A percentile compares a stretch with the other conserved stretches of the same genome.
Evolutionary conservation across 352 stramenopile genomes (phyloP).

Genomic region (Globisporangium perplexum): DNA sequence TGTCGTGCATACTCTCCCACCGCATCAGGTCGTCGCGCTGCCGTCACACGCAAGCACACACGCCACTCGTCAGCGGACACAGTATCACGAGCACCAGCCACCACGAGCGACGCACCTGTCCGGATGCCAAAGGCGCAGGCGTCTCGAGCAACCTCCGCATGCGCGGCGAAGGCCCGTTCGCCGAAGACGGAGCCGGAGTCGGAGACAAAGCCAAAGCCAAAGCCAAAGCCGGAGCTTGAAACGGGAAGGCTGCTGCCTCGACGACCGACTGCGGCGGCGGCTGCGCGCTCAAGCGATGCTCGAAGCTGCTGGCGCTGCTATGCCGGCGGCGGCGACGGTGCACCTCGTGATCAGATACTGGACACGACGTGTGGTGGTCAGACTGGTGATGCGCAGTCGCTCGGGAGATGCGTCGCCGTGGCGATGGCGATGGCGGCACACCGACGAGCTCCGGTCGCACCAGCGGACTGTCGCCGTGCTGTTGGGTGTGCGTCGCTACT

Average conservation of each 20-base stretch:
- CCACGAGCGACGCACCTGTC: background rate
- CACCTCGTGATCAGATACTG: slow-evolving; percentile 4
- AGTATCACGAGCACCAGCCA: background rate
- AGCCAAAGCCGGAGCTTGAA: too few relatives aligned
- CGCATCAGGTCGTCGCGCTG: slow-evolving; percentile 30
- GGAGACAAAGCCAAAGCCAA: too few relatives aligned
- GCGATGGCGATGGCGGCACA: slow-evolving; percentile 8
- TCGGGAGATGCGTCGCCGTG: slow-evolving; percentile 16
- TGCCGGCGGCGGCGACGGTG: slow-evolving; percentile 13
- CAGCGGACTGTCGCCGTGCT: slow-evolving; percentile 4
- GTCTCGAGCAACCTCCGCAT: background rate
- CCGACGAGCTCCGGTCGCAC: slow-evolving; percentile 6
- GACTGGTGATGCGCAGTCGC: background rate
- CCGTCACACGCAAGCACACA: background rate
- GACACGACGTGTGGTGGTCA: slow-evolving; percentile 1
- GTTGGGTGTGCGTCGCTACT: background rate
- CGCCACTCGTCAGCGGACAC: background rate
- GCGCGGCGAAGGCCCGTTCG: too few relatives aligned
- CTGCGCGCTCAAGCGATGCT: slow-evolving; percentile 4
- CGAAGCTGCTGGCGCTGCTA: slow-evolving; percentile 2
- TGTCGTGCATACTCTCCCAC: slow-evolving; percentile 70
- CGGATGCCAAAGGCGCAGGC: background rate
- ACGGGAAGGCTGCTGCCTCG: background rate
- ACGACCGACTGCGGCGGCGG: background rate
- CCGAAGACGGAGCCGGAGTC: background rate